Conservation (phyloP, 257 asterid species). For the Lantana camara region DNA sequence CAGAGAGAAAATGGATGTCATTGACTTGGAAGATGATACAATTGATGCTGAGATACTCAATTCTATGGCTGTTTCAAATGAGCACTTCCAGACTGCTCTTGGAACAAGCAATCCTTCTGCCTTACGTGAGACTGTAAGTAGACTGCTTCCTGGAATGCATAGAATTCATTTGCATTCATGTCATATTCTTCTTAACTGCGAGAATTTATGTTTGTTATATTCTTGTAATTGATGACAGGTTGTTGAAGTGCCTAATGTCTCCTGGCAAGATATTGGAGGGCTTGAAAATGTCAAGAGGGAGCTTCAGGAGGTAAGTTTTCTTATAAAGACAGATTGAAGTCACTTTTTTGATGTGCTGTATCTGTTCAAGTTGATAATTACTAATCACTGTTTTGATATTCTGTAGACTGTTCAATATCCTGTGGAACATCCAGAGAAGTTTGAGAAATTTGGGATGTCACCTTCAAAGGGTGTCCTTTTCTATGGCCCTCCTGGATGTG, state of each 20-base stretch:
- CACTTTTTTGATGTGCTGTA: constrained; percentile 6
- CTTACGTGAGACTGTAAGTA: constrained; percentile 57
- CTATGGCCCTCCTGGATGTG: constrained; percentile 79
- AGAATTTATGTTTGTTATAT: background rate
- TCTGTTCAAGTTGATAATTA: background rate
- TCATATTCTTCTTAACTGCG: constrained; percentile 7
- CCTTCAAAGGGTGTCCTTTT: constrained; percentile 70
- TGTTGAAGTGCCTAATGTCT: constrained; percentile 53
- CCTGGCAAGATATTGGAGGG: constrained; percentile 62
- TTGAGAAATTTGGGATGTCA: constrained; percentile 67
- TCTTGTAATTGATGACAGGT: constrained; percentile 33
- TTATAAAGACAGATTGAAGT: constrained; percentile 3
- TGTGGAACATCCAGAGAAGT: constrained; percentile 67
- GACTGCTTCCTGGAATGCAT: constrained; percentile 5
- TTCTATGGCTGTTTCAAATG: constrained; percentile 63
- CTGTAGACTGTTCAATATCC: constrained; percentile 65
- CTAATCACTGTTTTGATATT: constrained; percentile 21
- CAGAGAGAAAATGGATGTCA: constrained; percentile 65
- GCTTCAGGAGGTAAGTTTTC: constrained; percentile 50
- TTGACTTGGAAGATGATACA: constrained; percentile 56
- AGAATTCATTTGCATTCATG: background rate
- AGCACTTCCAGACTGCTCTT: constrained; percentile 67
- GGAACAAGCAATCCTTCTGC: constrained; percentile 73
- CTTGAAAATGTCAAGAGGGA: constrained; percentile 59
- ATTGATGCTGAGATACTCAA: constrained; percentile 62